Base-by-base conservation (phyloP, 805 yeast species). In the Gaillardinia entomophila region DNA sequence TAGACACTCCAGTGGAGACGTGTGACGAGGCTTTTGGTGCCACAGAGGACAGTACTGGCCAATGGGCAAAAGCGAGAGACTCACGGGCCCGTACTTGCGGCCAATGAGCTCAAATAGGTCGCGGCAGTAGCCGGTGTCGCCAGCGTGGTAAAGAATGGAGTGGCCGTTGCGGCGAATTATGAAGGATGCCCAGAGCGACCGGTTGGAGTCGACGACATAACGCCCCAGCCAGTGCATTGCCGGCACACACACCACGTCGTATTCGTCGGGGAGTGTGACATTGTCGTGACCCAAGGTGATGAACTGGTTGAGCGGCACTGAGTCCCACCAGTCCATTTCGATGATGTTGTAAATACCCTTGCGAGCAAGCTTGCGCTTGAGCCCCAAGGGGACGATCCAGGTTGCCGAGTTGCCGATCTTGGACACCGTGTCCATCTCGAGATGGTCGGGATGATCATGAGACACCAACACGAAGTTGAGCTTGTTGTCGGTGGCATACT, bases 141-240 rank as follows among this genome's bases (percentile, higher is more conserved):
- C 97, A 12, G 90, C 95, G 55, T 90, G 97, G 65, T 79, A 90
- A 27, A 89, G 62, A 1, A 88, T 50, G 0, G 96, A 84, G 43
- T 75, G 66, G 0, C 78, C 80, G 41, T 84, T 73, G 36, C 77
- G 73, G 32, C 77, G 63, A 7, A 90, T 53, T 43, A 90, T 49
- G 48, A 81, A 90, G 0, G 96, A 86, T 46, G 95, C 85, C 97
- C 97, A 90, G 32, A 90, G 61, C 0, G 94, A 74, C 16, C 64
- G 61, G 55, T 90, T 90, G 2, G 94, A 73, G 53, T 90, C 97
- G 13, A 78, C 50, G n/a, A 89, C 56, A 22, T 73, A 72, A 24
- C 96, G 61, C 0, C 97, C 97, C 1, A 95, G 83, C 97, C 97
- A 90, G 57, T 90, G 97, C 94, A 82, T 82, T 0, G 97, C 87